Evolutionary conservation across 2,329 filamentous ascomycete species (phyloP), one percentile per base, ranked within the genome.

Genomic region (Trichoderma arundinaceum): DNA sequence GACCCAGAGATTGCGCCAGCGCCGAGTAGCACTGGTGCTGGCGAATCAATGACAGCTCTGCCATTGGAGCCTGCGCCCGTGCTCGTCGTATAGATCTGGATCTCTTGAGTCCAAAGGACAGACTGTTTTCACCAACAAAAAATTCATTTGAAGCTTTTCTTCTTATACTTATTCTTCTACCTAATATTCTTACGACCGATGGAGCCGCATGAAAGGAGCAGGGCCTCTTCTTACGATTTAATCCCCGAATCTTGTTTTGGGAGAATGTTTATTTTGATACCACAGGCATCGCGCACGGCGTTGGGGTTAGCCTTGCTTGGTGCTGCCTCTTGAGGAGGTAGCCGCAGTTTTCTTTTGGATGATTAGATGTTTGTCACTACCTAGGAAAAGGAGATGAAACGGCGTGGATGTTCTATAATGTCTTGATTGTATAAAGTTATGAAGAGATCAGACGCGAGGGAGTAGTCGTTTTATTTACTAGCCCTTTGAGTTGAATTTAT

Each of bases 1-100:
- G 90, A 94, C 74, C 91, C 91, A 1, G 89, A 92, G 71, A 87
- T 92, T 66, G 85, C 84, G 2, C 79, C 82, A 3, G 83, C 81
- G 54, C 79, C 78, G 9, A 84, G 80, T 66, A 84, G 80, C 10
- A 68, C 72, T 13, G 74, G 74, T 19, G 77, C 80, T 1, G 78
- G 77, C 41, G 77, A 77, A 58, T 77, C 78, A 17, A 71, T 72
- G 56, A 75, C 74, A 33, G 75, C 70, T 9, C 61, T 78, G 46
- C 72, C 76, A 46, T 39, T 80, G 73, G 72, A 80, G 73, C 71
- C 74, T 19, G 67, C 69, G 3, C 69, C 72, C 8, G 71, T 67
- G 4, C 32, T 74, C 49, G 69, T 72, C 12, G 69, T 68, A 59
- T 75, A 52, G 72, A 41, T 35, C n/a, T 10, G 4, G 33, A 13